Base-by-base conservation (phyloP, 371 early-diverging fungal species). In the Haplosporangium sp. region DNA sequence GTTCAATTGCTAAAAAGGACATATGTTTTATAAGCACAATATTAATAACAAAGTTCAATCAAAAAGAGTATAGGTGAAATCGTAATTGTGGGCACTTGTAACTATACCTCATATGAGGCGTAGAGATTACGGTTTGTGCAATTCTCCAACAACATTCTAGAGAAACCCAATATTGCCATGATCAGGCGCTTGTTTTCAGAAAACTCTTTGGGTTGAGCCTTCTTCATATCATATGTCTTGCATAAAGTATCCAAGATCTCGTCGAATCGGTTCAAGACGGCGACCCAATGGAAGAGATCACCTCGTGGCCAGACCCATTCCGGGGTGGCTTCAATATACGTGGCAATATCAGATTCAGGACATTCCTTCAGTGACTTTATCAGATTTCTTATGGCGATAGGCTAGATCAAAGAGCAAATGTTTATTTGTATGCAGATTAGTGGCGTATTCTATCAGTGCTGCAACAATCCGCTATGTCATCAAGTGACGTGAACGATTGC, bases 121-220 rank as follows among this genome's bases (percentile, higher is more conserved):
- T 97, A 99, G 34, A 98, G 86, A 68, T 94, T 95, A 70, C 98
- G 89, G 77, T 97, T 98, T 44, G 97, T 95, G 81, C 97, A 96
- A 75, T 94, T 95, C 71, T 99, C 99, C 85, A 96, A 92, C 61
- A 99, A 84, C 20, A 90, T 83, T 44, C 91, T 86, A 17, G 96
- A 92, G 55, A 98, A 90, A 42, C 87, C 79, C 63, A 97, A 76
- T 34, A 97, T 89, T 11, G 93, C 88, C 10, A 95, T 69, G 40
- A 96, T 66, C 45, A 93, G 72, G 13, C 69, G 53, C 68, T 89
- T 90, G 40, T 88, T 89, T 34, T 71, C 44, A 17, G 89, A 82
- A 71, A 95, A 94, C 5, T 83, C 85, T 67, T 74, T 84, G 15
- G 86, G 74, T 74, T 94, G 94, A n/a, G 92, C 83, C 61, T 87